phyloP scores from a whole-genome alignment of 768 basidiomycete genomes.

The Tylopilus rubrobrunneus region DNA sequence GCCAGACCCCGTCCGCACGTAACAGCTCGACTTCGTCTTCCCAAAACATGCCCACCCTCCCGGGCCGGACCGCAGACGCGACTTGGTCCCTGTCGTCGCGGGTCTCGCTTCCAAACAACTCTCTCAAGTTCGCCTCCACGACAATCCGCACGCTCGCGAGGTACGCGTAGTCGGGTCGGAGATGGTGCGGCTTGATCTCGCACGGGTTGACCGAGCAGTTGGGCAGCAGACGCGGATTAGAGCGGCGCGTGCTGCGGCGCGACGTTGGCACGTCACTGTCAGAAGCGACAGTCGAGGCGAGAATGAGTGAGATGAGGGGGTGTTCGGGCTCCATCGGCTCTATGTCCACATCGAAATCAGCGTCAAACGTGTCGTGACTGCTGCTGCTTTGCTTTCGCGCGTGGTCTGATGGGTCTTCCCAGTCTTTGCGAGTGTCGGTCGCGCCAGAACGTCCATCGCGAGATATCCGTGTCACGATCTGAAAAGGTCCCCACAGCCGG shows the following conservation, averaged over 20 bases:
- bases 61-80: background rate
- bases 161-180: slow-evolving; percentile 48
- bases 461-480: slow-evolving; percentile 12
- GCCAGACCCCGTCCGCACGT: background rate
- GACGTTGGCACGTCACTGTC: slow-evolving; percentile 4
- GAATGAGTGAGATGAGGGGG: slow-evolving; percentile 11
- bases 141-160: slow-evolving; percentile 48
- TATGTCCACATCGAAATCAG: slow-evolving; percentile 2
- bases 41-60: slow-evolving; percentile 23
- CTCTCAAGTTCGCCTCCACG: slow-evolving; percentile 49
- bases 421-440: slow-evolving; percentile 8
- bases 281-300: background rate
- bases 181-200: slow-evolving; percentile 27
- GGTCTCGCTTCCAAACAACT: slow-evolving; percentile 24
- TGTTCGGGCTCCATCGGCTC: slow-evolving; percentile 3
- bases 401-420: slow-evolving; percentile 11
- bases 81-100: background rate
- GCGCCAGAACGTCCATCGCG: background rate
- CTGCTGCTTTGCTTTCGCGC: background rate
- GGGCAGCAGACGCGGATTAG: slow-evolving; percentile 12
- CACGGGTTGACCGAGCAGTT: slow-evolving; percentile 16
- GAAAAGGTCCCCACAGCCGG: slow-evolving; percentile 29
- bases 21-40: slow-evolving; percentile 24
- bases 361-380: background rate
- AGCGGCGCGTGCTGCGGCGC: slow-evolving; percentile 17